Evolutionary conservation across 805 yeast species (phyloP), one percentile per base, ranked within the genome.

Genomic region (Hanseniaspora lindneri): DNA sequence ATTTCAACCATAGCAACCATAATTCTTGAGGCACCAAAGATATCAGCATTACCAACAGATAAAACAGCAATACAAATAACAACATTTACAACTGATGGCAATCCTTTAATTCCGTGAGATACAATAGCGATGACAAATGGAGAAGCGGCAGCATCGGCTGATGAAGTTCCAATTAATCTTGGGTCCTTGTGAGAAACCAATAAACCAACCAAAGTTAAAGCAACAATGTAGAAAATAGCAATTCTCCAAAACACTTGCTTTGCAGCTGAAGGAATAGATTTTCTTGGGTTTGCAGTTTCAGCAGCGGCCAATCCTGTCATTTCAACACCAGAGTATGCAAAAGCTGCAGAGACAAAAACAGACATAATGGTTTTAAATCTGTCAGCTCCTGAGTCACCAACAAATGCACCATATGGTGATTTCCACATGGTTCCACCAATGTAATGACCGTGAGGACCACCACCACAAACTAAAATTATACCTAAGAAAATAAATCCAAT

Each of bases 41-140:
- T 80, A 19, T 81, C 72, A 9, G 85, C 74, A 58, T 81, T 80
- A 52, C 83, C 85, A 39, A 80, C 87, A 11, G 86, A 79, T 41
- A 80, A 60, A 21, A 78, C 80, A 5, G 87, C 73, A 46, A 80
- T 66, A 56, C 80, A 65, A 52, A 81, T 79, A 41, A 81, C 81
- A 7, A 76, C 83, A 58, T 81, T 81, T 66, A 81, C 69, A 25
- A 81, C 73, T 35, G 75, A 69, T 21, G 84, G 84, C 44, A 79
- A 64, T 35, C 79, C 86, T 27, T 61, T 65, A 54, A 79, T 77
- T 51, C 84, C 83, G 27, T 81, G 82, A 43, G 71, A 69, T 33
- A 61, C 66, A 51, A 80, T 75, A 29, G 89, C 83, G 64, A 83
- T 76, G 49, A 82, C 89, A 56, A 82, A 82, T 16, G 92, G 89